Conservation (phyloP, 106 monocot species). For the Cymbidium sinense region DNA sequence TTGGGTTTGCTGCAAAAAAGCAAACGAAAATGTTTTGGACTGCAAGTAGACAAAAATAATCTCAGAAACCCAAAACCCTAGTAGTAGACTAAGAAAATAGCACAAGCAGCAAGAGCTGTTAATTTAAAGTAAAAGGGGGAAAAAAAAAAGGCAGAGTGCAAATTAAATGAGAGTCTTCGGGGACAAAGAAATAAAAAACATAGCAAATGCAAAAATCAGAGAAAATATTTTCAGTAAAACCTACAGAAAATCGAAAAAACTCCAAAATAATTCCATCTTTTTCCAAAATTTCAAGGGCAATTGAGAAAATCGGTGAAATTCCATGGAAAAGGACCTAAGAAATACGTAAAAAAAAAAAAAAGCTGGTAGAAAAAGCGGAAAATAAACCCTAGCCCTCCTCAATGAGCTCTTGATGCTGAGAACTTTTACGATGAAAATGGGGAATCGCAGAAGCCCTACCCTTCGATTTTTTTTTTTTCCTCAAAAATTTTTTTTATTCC, state of each 20-base stretch:
- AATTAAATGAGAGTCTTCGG: not conserved
- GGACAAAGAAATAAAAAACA: slow-evolving; percentile 6
- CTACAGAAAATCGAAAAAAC: slow-evolving; percentile 17
- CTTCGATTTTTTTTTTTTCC: slow-evolving; percentile 10
- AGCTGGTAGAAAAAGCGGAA: slow-evolving; percentile 3
- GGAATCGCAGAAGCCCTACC: slow-evolving; percentile 21
- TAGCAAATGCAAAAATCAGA: slow-evolving; percentile 14
- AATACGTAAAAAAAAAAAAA: slow-evolving; percentile 18
- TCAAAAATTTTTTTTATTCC: not conserved
- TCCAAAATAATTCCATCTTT: slow-evolving; percentile 18
- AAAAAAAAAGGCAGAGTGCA: not conserved
- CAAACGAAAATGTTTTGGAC: not conserved
- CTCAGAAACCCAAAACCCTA: slow-evolving; percentile 7
- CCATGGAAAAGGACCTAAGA: slow-evolving; percentile 9
- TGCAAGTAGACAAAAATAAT: not conserved
- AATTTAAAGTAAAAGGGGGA: slow-evolving; percentile 17
- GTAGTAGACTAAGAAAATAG: slow-evolving; percentile 3
- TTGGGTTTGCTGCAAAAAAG: not conserved
- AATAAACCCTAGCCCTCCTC: slow-evolving; percentile 2
- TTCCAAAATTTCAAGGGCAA: slow-evolving; percentile 23
- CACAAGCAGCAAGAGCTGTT: slow-evolving; percentile 4
- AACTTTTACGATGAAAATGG: slow-evolving; percentile 21
- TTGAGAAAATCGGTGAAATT: slow-evolving; percentile 22
- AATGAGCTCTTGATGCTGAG: slow-evolving; percentile 4
- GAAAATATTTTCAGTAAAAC: slow-evolving; percentile 19